phyloP scores from a whole-genome alignment of 2,329 filamentous ascomycete species.

The Didymella glomerata region DNA sequence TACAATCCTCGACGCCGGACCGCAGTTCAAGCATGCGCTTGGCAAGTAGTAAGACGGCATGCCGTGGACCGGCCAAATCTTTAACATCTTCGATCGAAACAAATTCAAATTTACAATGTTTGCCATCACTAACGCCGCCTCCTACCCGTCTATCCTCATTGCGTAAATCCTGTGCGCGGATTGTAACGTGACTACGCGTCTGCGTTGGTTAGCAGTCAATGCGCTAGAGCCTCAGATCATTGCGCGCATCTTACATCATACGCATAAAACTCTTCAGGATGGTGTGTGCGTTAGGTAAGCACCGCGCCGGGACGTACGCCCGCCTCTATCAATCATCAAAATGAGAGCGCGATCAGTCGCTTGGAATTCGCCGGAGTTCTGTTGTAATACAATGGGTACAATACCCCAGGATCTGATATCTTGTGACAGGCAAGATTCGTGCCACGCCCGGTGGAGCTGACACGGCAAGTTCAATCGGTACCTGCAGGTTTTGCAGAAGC shows the following conservation, averaged over 20 bases:
- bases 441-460: background rate
- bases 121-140: background rate
- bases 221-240: constrained; percentile 10
- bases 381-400: background rate
- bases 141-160: background rate
- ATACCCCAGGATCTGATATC: constrained; percentile 1
- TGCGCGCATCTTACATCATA: constrained; percentile 19
- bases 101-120: constrained; percentile 3
- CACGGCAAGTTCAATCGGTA: constrained; percentile 12
- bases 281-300: background rate
- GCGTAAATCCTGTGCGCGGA: background rate
- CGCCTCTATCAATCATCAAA: background rate
- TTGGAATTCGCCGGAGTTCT: background rate
- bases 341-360: background rate
- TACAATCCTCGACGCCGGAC: constrained; percentile 1
- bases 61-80: background rate
- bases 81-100: background rate
- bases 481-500: constrained; percentile 12
- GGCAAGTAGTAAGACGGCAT: background rate
- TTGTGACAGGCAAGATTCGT: constrained; percentile 1
- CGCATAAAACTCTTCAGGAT: constrained; percentile 3
- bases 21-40: background rate
- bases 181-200: constrained; percentile 11
- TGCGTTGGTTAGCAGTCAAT: background rate
- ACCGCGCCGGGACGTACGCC: background rate